Percentiles rank a stretch among this genome's conserved stretches.
These are phyloP conservation scores for Boletus patriciae DNA, from an alignment of 768 basidiomycete species.

Conservation along the genomic window DNA sequence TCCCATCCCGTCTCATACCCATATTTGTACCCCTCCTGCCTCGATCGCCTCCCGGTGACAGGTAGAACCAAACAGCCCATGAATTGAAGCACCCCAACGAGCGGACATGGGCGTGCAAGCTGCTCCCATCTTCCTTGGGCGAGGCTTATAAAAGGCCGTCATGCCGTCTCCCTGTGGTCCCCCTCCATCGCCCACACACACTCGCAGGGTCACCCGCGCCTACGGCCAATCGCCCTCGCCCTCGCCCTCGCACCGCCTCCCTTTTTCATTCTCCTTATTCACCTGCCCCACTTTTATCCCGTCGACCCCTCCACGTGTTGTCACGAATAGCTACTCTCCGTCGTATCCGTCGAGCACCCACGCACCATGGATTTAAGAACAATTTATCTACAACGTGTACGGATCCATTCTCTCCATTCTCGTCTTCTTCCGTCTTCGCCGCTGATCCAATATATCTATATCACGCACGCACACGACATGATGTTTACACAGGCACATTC, in stretches of 20 bases:
- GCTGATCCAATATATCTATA: background rate
- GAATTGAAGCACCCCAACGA: background rate
- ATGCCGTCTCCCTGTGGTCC: background rate
- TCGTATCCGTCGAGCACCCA: background rate
- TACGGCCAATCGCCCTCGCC: background rate
- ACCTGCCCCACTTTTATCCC: background rate
- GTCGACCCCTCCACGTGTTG: background rate
- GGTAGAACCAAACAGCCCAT: background rate
- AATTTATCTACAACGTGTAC: slow-evolving; percentile 12
- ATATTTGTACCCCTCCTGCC: slow-evolving; percentile 8
- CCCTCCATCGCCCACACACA: background rate
- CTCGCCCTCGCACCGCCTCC: background rate
- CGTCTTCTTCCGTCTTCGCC: background rate
- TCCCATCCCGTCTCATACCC: background rate
- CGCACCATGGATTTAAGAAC: slow-evolving; percentile 10
- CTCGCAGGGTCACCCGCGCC: background rate
- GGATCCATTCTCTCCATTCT: background rate
- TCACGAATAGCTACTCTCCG: background rate
- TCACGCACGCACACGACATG: background rate
- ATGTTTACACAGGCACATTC: slow-evolving; percentile 5
- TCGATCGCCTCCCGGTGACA: slow-evolving; percentile 18
- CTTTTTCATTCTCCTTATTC: background rate
- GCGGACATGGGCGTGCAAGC: background rate
- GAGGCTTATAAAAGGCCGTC: slow-evolving; percentile 12
- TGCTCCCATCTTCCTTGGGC: slow-evolving; percentile 12